Conservation (phyloP, 2,329 filamentous ascomycete genomes). For the Chrysoporthe deuterocubensis region DNA sequence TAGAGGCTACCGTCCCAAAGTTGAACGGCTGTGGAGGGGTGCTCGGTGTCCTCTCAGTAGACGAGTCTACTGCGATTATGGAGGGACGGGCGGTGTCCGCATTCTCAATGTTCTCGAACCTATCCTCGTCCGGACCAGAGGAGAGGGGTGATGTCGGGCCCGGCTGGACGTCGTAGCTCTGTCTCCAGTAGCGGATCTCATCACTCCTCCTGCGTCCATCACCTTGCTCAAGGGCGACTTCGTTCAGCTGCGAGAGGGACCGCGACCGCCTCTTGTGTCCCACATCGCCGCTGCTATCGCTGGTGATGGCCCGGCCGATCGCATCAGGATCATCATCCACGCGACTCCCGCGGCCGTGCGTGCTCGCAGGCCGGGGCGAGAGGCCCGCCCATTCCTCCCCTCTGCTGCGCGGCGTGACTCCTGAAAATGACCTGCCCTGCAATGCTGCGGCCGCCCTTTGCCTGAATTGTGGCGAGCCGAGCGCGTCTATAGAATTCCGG, state of each 20-base stretch:
- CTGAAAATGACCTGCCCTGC: constrained; percentile 33
- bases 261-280: constrained; percentile 59
- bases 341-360: constrained; percentile 54
- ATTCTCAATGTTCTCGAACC: constrained; percentile 18
- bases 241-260: constrained; percentile 60
- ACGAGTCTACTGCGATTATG: constrained; percentile 40
- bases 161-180: constrained; percentile 55
- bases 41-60: constrained; percentile 38
- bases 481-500: constrained; percentile 55
- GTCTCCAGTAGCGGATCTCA: constrained; percentile 67
- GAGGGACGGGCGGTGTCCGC: constrained; percentile 38
- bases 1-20: constrained; percentile 52
- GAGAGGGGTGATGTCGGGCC: constrained; percentile 56
- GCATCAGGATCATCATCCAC: constrained; percentile 51
- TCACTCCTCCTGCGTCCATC: constrained; percentile 53
- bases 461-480: constrained; percentile 37
- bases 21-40: constrained; percentile 57
- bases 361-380: constrained; percentile 65
- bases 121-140: constrained; percentile 33
- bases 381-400: constrained; percentile 56
- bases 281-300: constrained; percentile 45
- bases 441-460: constrained; percentile 48
- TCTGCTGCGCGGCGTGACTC: constrained; percentile 40
- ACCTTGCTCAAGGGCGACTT: constrained; percentile 35
- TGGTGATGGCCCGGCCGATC: constrained; percentile 67